Evolutionary conservation across 495 filamentous ascomycete genomes (phyloP).

Genomic region (Penicillium macrosclerotiorum): DNA sequence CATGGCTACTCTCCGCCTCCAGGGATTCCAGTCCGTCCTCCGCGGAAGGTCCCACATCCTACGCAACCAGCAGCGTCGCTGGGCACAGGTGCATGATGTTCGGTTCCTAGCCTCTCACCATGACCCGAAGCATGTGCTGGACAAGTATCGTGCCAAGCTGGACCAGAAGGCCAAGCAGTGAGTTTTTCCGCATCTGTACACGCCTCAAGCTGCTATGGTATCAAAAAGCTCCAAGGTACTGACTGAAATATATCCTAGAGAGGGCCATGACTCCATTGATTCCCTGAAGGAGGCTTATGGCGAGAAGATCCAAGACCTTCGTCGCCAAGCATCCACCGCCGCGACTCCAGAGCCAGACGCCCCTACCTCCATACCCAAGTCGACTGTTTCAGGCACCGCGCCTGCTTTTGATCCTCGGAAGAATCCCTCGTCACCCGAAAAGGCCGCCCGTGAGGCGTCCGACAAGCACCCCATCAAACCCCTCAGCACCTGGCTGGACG

Average conservation of each 20-base stretch:
- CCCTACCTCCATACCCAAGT: conserved; percentile 5
- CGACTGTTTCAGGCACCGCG: conserved; percentile 19
- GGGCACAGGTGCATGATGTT: conserved; percentile 90
- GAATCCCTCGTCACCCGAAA: conserved; percentile 29
- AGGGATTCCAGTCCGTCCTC: conserved; percentile 29
- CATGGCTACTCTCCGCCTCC: conserved; percentile 37
- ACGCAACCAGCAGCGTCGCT: conserved; percentile 64
- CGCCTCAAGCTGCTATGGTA: background rate
- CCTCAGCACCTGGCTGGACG: conserved; percentile 78
- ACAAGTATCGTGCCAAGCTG: conserved; percentile 87
- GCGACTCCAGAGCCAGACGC: conserved; percentile 47
- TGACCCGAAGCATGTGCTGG: conserved; percentile 61
- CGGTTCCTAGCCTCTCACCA: conserved; percentile 76
- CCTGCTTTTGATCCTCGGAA: conserved; percentile 25
- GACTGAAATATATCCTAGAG: conserved; percentile 34
- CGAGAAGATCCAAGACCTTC: conserved; percentile 70
- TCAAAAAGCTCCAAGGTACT: background rate
- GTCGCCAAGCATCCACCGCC: conserved; percentile 58
- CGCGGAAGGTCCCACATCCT: conserved; percentile 28
- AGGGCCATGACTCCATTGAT: conserved; percentile 70
- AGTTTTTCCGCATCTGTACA: conserved; percentile 16
- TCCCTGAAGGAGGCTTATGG: conserved; percentile 79
- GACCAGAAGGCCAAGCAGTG: conserved; percentile 76
- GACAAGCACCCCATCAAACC: conserved; percentile 65
- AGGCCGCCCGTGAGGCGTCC: conserved; percentile 30